Evolutionary conservation across 345 rosid species (phyloP).

Genomic region (Nephelium lappaceum): DNA sequence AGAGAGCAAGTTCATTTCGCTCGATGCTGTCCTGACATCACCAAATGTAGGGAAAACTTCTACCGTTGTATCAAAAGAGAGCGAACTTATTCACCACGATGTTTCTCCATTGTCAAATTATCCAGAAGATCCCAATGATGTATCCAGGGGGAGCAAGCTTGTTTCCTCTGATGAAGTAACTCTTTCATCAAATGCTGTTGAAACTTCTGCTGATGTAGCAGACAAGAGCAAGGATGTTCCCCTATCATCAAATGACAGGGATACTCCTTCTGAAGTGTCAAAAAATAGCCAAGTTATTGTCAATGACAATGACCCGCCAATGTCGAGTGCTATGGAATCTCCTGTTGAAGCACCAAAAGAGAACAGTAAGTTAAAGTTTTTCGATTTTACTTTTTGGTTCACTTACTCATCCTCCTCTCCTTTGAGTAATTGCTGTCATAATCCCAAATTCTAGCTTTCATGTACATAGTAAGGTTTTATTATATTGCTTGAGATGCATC

Average conservation of each 20-base stretch:
- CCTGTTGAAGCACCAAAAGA: conserved; percentile 34
- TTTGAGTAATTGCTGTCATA: not conserved
- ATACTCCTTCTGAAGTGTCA: conserved; percentile 30
- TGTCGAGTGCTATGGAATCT: conserved; percentile 21
- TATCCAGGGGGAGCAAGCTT: conserved; percentile 20
- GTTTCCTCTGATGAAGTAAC: conserved; percentile 27
- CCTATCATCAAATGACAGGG: conserved; percentile 28
- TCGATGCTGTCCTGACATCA: conserved; percentile 29
- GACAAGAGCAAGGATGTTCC: conserved; percentile 27
- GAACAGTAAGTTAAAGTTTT: conserved; percentile 51
- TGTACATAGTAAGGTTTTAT: not conserved
- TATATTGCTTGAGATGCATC: not conserved
- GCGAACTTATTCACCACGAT: conserved; percentile 21
- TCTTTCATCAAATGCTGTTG: conserved; percentile 24
- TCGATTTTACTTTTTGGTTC: not conserved
- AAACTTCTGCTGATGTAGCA: conserved; percentile 29
- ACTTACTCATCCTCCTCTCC: not conserved
- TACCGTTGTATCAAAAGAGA: conserved; percentile 23
- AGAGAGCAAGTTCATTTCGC: conserved; percentile 29
- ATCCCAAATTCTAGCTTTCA: not conserved
- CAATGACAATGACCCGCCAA: conserved; percentile 29
- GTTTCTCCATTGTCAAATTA: conserved; percentile 13
- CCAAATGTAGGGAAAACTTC: conserved; percentile 16
- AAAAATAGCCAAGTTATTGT: conserved; percentile 28
- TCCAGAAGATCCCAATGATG: conserved; percentile 20